Base-by-base conservation (phyloP, 768 basidiomycete genomes). In the Strobilomyces dryophilus region DNA sequence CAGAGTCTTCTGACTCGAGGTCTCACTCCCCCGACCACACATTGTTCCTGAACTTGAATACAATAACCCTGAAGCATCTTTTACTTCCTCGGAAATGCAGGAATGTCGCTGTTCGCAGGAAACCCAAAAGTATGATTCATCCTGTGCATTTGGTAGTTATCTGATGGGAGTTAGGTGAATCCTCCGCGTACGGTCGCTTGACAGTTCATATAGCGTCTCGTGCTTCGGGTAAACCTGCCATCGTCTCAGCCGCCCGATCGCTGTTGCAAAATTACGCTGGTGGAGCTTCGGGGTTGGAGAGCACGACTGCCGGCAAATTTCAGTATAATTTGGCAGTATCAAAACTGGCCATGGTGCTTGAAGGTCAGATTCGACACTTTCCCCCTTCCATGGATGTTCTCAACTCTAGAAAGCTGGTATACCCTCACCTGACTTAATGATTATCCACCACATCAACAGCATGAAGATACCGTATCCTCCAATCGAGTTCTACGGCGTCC, bases 371-470 rank as follows among this genome's bases (percentile, higher is more conserved):
- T 27, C 20, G 29, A 42, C 11, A 42, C 43, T 42, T 52, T 55
- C 27, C 48, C 12, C 27, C 29, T 50, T 41, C 15, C 29, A 39
- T 18, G 29, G 24, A 55, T 49, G 42, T 53, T 53, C 60, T 50
- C 47, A 60, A 39, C 61, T 84, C 82, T 76, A 42, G 70, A 79
- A 56, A 57, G 66, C 74, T 50, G 80, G 76, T 34, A 73, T 89
- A 42, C 77, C 82, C 17, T 73, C 85, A 14, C 87, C 89, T 14
- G 88, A 92, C 60, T 79, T 92, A 46, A 79, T 90, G 76, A 82
- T 92, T 58, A 74, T 91, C 15, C 87, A 92, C 62, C 72, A 81
- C 43, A 54, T 87, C 20, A 72, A 71, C 31, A 70, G 74, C 3
- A 64, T 70, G 12, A 68, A 61, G 45, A 66, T 66, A 35, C 67